A percentile compares a stretch with the other conserved stretches of the same genome.
Evolutionary conservation across 129 eudicot species (phyloP).

Genomic region (Calendula officinalis): DNA sequence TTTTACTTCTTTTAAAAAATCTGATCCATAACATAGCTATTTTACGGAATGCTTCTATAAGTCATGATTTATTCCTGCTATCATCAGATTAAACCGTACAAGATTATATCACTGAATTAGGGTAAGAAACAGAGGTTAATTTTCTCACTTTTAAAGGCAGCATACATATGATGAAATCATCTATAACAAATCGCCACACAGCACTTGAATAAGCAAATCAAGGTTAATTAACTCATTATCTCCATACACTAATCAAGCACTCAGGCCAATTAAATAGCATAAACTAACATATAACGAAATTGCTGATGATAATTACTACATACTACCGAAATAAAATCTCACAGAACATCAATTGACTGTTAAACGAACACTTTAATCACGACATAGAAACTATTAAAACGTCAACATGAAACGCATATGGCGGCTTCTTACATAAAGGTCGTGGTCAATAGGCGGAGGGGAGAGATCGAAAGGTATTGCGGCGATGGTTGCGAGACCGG

Average conservation of each 20-base stretch:
- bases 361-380: background rate
- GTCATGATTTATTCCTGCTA: too few species aligned
- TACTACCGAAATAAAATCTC: background rate
- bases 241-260: background rate
- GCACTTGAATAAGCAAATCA: too few species aligned
- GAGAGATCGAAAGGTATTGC: constrained; percentile 72
- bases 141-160: too few species aligned
- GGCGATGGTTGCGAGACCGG: constrained; percentile 2
- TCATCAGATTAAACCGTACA: too few species aligned
- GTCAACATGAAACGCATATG: background rate
- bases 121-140: too few species aligned
- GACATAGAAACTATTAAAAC: background rate
- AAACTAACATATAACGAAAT: background rate
- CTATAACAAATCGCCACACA: too few species aligned
- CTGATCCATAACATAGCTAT: background rate
- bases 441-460: constrained; percentile 86
- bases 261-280: background rate
- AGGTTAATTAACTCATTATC: too few species aligned
- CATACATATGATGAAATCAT: too few species aligned
- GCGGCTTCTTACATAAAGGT: constrained; percentile 47
- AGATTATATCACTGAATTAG: too few species aligned
- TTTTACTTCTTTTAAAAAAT: background rate
- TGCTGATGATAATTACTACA: background rate
- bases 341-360: constrained; percentile 9
- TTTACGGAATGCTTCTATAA: background rate